phyloP scores from a whole-genome alignment of 2,329 filamentous ascomycete genomes.

The Botrytis hyacinthi region DNA sequence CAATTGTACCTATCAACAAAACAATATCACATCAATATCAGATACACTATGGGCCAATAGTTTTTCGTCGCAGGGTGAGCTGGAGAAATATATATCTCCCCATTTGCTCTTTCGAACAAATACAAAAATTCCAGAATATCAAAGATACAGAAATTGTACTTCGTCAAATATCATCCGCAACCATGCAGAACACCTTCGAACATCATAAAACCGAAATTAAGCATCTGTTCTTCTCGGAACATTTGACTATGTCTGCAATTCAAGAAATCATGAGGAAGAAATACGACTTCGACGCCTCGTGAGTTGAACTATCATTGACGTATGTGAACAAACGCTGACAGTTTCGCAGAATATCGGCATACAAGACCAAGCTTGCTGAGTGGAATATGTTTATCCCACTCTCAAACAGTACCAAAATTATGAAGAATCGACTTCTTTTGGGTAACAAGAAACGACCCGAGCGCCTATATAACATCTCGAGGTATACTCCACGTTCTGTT shows the following conservation, averaged over 20 bases:
- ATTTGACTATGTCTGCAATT: slow-evolving; percentile 14
- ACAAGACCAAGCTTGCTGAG: slow-evolving; percentile 20
- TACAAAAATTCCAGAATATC: neutral
- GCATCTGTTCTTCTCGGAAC: slow-evolving; percentile 13
- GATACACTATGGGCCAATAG: slow-evolving; percentile 2
- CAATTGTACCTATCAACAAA: slow-evolving; percentile 18
- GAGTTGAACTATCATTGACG: neutral
- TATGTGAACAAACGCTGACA: neutral
- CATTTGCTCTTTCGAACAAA: neutral
- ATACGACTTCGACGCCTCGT: slow-evolving; percentile 13
- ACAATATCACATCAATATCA: slow-evolving; percentile 15
- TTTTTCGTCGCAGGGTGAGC: neutral
- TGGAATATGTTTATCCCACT: slow-evolving; percentile 19
- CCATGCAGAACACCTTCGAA: slow-evolving; percentile 19
- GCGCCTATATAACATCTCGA: neutral
- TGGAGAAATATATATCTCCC: slow-evolving; percentile 16
- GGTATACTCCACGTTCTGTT: slow-evolving; percentile 16
- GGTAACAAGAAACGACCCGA: slow-evolving; percentile 10
- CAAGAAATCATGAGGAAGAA: slow-evolving; percentile 22
- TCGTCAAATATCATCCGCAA: neutral
- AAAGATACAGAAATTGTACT: neutral
- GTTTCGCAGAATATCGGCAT: slow-evolving; percentile 11
- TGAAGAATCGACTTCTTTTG: slow-evolving; percentile 3
- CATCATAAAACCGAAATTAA: slow-evolving; percentile 17
- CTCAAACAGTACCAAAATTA: neutral